Base-by-base conservation (phyloP, 2,329 filamentous ascomycete genomes). In the Diaporthe citrichinensis region DNA sequence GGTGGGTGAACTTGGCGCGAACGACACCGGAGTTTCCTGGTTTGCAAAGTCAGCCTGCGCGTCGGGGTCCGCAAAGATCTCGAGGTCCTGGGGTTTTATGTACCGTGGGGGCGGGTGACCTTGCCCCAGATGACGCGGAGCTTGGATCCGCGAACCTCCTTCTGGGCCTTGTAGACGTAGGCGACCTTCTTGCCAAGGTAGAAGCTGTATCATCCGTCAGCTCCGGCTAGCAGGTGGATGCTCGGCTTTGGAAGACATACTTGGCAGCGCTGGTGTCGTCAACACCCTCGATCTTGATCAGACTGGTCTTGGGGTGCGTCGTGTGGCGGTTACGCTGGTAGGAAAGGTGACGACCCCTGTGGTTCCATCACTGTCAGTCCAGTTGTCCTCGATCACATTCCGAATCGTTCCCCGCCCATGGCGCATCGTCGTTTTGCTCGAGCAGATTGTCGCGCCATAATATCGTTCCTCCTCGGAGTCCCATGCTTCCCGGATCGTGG, bases 61-160 rank as follows among this genome's bases (percentile, higher is more conserved):
- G n/a, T 23, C 65, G 34, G 31, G 44, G 12, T 5, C n/a, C 65
- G 34, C 65, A 55, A 28, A 28, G 17, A 39, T 25, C n/a, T 68
- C 34, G 31, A 23, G 25, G 20, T 69, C 31, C 28, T 51, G 62
- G 68, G 62, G 34, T 46, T 73, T 67, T 77, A 86, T 88, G 83
- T 94, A 96, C 94, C 96, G 90, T 98, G 96, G 86, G 95, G 93
- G 85, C 95, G 91, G 86, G 95, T 98, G 86, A 98, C 94, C 92
- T 98, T 98, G 91, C 96, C 96, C 95, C 96, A 98, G 91, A 98
- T 98, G 83, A 98, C 94, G 85, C 96, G 93, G 90, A 98, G 97
- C 94, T 98, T 98, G 87, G 95, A 96, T 86, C 97, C 97, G 84
- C 96, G 94, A 85, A 98, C 92, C 91, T 98, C 95, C 89, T 93